A percentile compares a stretch with the other conserved stretches of the same genome.
Evolutionary conservation across 257 asterid genomes (phyloP).

Genomic region (Thymus mandschuricus): DNA sequence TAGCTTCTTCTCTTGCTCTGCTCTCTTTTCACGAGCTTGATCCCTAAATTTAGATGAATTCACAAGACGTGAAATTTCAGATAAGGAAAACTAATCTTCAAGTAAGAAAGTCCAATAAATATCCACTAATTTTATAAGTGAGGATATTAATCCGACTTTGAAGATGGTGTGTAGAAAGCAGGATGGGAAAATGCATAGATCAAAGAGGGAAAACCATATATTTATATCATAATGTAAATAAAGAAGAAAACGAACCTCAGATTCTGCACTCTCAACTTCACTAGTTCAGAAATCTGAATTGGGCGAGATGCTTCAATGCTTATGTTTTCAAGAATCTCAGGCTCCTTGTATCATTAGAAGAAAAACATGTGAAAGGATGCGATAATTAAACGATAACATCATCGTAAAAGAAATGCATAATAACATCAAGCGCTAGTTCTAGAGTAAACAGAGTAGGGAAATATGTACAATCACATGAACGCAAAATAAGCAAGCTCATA

Average conservation of each 20-base stretch:
- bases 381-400: background rate
- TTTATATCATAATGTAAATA: background rate
- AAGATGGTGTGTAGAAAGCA: background rate
- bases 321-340: conserved; percentile 52
- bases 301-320: conserved; percentile 43
- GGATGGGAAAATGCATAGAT: background rate
- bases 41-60: conserved; percentile 45
- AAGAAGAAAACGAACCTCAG: conserved; percentile 55
- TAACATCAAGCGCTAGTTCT: background rate
- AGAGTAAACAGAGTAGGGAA: background rate
- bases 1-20: conserved; percentile 52
- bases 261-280: conserved; percentile 53
- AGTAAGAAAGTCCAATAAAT: background rate
- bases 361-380: conserved; percentile 23
- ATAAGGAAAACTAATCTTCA: background rate
- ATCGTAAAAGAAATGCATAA: background rate
- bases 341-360: conserved; percentile 29
- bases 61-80: conserved; percentile 31
- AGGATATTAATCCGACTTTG: background rate
- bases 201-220: background rate
- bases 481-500: background rate
- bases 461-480: background rate
- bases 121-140: background rate
- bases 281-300: conserved; percentile 55
- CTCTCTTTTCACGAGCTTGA: conserved; percentile 44